Base-by-base conservation (phyloP, 345 rosid genomes). In the Populus tremula region DNA sequence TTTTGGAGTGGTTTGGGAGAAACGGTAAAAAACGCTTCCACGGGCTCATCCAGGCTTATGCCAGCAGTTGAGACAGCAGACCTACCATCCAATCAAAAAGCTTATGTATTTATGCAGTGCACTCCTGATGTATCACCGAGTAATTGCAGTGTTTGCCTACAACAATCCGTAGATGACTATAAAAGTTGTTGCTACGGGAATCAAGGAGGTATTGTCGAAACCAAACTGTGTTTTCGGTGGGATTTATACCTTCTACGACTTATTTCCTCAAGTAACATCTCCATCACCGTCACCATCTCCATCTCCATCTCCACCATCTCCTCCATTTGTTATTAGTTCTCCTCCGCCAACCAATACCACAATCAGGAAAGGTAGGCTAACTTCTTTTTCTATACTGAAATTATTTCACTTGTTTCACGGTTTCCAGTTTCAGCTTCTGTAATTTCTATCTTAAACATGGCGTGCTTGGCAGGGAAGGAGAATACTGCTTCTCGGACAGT, bases 71-170 rank as follows among this genome's bases (percentile, higher is more conserved):
- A 75, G 67, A 54, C 49, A 31, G 74, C 73, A 27, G 38, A 53
- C 59, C 45, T 69, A 12, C 39, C 49, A 21, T 14, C 4, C 21
- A 77, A 36, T 2, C 5, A 45, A 69, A 70, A 39, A n/a, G 62
- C 78, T 21, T 83, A 75, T 63, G 79, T 77, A 1, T 31, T 76
- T 7, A 75, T 85, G 81, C 81, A 78, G 71, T 85, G 86, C 78
- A 78, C 80, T 25, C 81, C 76, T 21, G 87, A 67, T 78, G 13
- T 85, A 27, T 80, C 84, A 5, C 33, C 5, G 67, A 38, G 18
- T n/a, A 80, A 69, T 21, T 85, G 84, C 56, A 59, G 38, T 2
- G n/a, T 53, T 5, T 85, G 82, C 67, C 67, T 85, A 25, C 39
- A 70, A 64, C 63, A 69, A 5, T 31, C 39, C 39, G 75, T 72